Base-by-base conservation (phyloP, 2,329 filamentous ascomycete species). In the Berkeleyomyces rouxiae region DNA sequence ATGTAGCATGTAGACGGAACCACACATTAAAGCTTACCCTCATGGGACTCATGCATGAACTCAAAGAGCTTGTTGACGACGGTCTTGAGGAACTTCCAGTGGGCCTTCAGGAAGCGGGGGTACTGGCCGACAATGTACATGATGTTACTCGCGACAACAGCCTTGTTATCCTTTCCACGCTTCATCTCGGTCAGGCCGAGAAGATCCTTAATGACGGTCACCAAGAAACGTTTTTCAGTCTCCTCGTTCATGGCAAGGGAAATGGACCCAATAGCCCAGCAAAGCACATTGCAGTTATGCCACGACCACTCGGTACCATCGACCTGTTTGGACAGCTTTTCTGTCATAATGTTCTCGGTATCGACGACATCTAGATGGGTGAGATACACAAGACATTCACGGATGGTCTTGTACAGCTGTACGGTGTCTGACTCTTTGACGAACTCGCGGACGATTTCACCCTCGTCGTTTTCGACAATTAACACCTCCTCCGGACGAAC, bases 51-150 rank as follows among this genome's bases (percentile, higher is more conserved):
- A 73, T 99, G 93, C 93, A 99, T 99, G 72, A 99, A 99, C 76
- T 99, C 93, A 70, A 99, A 99, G 4, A 99, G 82, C 78, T 99
- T 99, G 77, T 99, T 99, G 70, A 99, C 93, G 16, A 99, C 93
- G 2, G 93, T 99, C 83, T 99, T 99, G 63, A 99, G 79, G 76
- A 99, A 99, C 74, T 99, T 99, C 93, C 93, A 99, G 74, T 99
- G 93, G 1, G 93, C 93, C 78, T 99, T 99, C 69, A 99, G 78
- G 77, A 99, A 99, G 23, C 93, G 88, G 44, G 93, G 93, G 71
- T 99, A 99, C 72, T 99, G 93, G 64, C 93, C 93, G 66, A 99
- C 93, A 76, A 99, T 99, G 73, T 99, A 99, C 93, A 99, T 99
- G 71, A 99, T 99, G 76, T 99, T 99, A 76, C 90, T 96, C 66